phyloP scores from a whole-genome alignment of 2,329 filamentous ascomycete genomes.

The Lasiodiplodia gonubiensis region DNA sequence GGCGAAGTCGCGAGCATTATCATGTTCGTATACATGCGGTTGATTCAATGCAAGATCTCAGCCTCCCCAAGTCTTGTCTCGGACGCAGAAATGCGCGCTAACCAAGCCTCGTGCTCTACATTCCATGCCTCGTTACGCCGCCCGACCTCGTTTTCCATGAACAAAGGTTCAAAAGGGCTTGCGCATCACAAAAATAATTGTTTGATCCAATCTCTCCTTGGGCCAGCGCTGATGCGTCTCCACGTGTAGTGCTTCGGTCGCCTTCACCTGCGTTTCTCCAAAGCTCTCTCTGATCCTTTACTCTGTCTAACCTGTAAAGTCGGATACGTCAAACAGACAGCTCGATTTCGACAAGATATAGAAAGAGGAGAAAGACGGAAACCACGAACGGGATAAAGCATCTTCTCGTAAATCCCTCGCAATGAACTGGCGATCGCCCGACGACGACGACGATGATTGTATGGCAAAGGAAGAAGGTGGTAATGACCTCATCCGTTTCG shows the following conservation, averaged over 20 bases:
- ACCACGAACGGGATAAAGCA: background rate
- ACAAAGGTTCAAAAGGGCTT: background rate
- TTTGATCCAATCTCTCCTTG: background rate
- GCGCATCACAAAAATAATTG: too few relatives aligned
- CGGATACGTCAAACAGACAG: too few relatives aligned
- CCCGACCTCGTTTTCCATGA: background rate
- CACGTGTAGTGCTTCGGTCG: background rate
- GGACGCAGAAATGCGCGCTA: slow-evolving; percentile 11
- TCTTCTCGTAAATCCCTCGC: background rate
- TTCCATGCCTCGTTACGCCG: slow-evolving; percentile 10
- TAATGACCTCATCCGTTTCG: background rate
- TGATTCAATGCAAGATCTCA: too few relatives aligned
- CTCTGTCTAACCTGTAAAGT: too few relatives aligned
- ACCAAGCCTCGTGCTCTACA: background rate
- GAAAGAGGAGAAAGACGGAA: too few relatives aligned
- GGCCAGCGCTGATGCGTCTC: background rate
- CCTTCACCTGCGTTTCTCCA: background rate
- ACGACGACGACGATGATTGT: background rate
- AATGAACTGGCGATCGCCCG: too few relatives aligned
- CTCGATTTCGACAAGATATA: too few relatives aligned
- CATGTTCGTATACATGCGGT: background rate
- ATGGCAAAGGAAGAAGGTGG: background rate
- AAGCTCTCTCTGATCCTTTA: background rate
- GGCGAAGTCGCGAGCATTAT: background rate
- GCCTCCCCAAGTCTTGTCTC: background rate